phyloP scores from a whole-genome alignment of 2,329 filamentous ascomycete species.

The Ophiostoma piceae region DNA sequence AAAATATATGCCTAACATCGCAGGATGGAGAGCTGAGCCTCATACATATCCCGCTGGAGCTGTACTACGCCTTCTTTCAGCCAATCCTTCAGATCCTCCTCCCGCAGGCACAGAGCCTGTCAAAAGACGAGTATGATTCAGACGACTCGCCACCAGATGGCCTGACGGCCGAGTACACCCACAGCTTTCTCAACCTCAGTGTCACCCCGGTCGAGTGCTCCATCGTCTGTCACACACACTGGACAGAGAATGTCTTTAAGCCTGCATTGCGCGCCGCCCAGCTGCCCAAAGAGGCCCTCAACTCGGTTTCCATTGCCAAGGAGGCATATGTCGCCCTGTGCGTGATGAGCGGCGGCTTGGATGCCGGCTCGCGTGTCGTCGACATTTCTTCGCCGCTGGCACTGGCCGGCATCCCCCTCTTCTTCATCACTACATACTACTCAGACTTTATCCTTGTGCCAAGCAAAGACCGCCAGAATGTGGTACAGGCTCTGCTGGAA shows the following conservation, averaged over 20 bases:
- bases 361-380: slow-evolving; percentile 84
- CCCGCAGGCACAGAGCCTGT: slow-evolving; percentile 50
- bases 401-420: slow-evolving; percentile 88
- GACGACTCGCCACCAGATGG: slow-evolving; percentile 38
- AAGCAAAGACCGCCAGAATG: slow-evolving; percentile 63
- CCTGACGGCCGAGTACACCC: slow-evolving; percentile 49
- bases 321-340: slow-evolving; percentile 86
- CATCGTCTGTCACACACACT: slow-evolving; percentile 74
- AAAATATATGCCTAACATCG: neutral
- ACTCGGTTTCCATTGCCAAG: slow-evolving; percentile 65
- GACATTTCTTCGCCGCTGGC: slow-evolving; percentile 88
- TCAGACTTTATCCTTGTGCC: slow-evolving; percentile 95
- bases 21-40: slow-evolving; percentile 83
- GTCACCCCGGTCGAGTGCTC: slow-evolving; percentile 91
- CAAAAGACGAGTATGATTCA: slow-evolving; percentile 27
- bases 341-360: slow-evolving; percentile 82
- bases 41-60: slow-evolving; percentile 79
- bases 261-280: slow-evolving; percentile 56
- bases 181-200: slow-evolving; percentile 88
- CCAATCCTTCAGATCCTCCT: slow-evolving; percentile 81
- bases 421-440: slow-evolving; percentile 98
- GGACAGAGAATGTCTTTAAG: slow-evolving; percentile 69
- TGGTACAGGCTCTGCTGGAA: slow-evolving; percentile 69
- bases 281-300: slow-evolving; percentile 51
- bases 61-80: slow-evolving; percentile 75